A percentile compares a stretch with the other conserved stretches of the same genome.
Conservation (phyloP, 306 rosid genomes). For the Vachellia collinsii region DNA sequence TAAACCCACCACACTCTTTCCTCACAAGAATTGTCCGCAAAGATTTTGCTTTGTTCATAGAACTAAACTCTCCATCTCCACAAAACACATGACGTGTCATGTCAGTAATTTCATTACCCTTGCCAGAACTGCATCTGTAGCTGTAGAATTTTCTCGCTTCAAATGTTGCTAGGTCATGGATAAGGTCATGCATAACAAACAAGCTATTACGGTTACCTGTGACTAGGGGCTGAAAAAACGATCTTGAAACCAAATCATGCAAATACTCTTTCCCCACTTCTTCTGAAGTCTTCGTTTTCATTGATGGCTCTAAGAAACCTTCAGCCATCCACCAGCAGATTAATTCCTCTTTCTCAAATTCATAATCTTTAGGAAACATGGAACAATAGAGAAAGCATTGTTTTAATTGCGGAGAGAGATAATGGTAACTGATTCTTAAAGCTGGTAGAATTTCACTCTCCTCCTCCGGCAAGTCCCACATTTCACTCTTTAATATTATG, state of each 20-base stretch:
- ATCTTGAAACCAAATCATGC: constrained; percentile 23
- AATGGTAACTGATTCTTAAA: constrained; percentile 35
- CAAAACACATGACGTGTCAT: constrained; percentile 21
- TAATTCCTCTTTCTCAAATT: constrained; percentile 9
- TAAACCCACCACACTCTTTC: background rate
- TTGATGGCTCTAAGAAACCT: constrained; percentile 8
- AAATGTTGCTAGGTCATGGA: constrained; percentile 25
- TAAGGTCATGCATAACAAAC: constrained; percentile 41
- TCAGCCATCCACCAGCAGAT: constrained; percentile 42
- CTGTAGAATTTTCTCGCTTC: constrained; percentile 16
- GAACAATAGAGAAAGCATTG: constrained; percentile 33
- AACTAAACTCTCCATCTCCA: background rate
- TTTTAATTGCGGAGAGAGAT: constrained; percentile 29
- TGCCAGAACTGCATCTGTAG: no score
- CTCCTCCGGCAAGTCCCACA: constrained; percentile 11
- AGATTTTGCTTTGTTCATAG: background rate
- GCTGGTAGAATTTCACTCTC: constrained; percentile 25
- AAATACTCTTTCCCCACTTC: constrained; percentile 24
- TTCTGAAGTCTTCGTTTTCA: background rate
- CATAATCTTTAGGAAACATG: constrained; percentile 20
- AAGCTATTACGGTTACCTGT: fast-evolving
- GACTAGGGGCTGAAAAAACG: constrained; percentile 27
- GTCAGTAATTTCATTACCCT: background rate
- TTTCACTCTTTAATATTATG: constrained; percentile 7
- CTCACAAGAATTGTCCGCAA: constrained; percentile 22